phyloP scores from a whole-genome alignment of 352 stramenopile genomes.

The Pythium aphanidermatum region DNA sequence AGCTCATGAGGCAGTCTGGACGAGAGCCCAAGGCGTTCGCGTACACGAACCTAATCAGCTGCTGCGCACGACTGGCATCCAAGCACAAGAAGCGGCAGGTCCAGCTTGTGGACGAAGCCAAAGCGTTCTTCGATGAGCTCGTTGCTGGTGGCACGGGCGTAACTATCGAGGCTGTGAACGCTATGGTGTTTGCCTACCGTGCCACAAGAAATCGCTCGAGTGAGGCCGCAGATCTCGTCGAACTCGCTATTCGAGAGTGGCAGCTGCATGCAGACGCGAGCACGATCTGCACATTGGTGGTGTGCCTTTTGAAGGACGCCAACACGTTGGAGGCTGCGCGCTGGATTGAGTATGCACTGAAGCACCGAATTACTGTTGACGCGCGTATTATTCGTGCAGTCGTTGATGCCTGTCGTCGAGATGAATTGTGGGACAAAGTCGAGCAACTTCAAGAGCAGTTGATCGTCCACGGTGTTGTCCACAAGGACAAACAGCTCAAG shows the following conservation, averaged over 20 bases:
- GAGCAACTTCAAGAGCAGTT: slow-evolving; percentile 2
- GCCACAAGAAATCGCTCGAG: slow-evolving; percentile 28
- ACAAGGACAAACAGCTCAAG: slow-evolving; percentile 9
- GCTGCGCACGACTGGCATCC: slow-evolving; percentile 31
- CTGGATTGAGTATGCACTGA: slow-evolving; percentile 16
- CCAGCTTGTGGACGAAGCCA: slow-evolving; percentile 25
- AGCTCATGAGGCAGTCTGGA: slow-evolving; percentile 32
- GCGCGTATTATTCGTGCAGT: slow-evolving; percentile 20
- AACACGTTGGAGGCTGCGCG: slow-evolving; percentile 5
- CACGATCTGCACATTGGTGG: slow-evolving; percentile 36
- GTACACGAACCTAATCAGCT: slow-evolving; percentile 63
- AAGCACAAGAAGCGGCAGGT: slow-evolving; percentile 19
- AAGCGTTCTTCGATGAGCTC: slow-evolving; percentile 45
- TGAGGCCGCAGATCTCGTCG: slow-evolving; percentile 25
- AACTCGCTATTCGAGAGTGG: slow-evolving; percentile 25
- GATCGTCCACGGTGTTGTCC: slow-evolving; percentile 6
- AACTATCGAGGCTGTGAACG: slow-evolving; percentile 40
- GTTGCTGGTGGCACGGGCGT: slow-evolving; percentile 4
- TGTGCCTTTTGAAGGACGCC: slow-evolving; percentile 37
- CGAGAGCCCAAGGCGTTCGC: slow-evolving; percentile 30
- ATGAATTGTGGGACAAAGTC: slow-evolving; percentile 30
- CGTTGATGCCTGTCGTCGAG: slow-evolving; percentile 44
- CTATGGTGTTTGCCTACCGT: slow-evolving; percentile 57
- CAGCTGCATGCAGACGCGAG: slow-evolving; percentile 29
- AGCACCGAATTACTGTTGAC: slow-evolving; percentile 8